Percentiles rank a stretch among this genome's conserved stretches.
These are phyloP conservation scores for Aegilops longissima DNA, from an alignment of 176 grass and related monocot genomes.

Conservation along the genomic window DNA sequence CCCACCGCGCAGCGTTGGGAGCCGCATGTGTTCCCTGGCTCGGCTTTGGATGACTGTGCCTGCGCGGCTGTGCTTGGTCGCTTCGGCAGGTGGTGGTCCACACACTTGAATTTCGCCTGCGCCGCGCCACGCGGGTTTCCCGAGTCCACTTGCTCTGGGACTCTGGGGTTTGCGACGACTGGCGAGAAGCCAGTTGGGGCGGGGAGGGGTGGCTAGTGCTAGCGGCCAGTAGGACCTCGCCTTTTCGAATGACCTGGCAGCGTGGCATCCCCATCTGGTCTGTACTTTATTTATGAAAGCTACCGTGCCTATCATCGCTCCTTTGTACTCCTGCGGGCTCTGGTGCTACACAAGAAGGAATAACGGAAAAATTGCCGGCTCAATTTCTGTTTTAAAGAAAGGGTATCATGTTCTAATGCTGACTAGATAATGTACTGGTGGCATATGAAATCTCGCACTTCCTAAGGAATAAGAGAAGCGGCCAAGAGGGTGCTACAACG, in stretches of 20 bases:
- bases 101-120: neutral
- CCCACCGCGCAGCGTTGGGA: neutral
- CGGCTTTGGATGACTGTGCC: neutral
- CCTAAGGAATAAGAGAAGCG: no score
- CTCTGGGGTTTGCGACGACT: neutral
- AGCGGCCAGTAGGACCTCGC: neutral
- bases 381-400: no score
- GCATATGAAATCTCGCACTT: no score
- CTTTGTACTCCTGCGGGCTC: no score
- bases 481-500: no score
- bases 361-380: no score
- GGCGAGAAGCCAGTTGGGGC: neutral
- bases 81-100: slow-evolving; percentile 1
- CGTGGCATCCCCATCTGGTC: slow-evolving; percentile 24
- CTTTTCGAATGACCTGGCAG: neutral
- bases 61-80: slow-evolving; percentile 1
- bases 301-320: neutral
- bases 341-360: no score
- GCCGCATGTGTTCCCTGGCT: neutral
- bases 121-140: neutral
- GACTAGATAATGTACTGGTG: no score
- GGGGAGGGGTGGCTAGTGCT: neutral
- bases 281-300: neutral
- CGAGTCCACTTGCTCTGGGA: neutral
- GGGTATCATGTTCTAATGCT: no score